A percentile compares a stretch with the other conserved stretches of the same genome.
phyloP scores from a whole-genome alignment of 495 filamentous ascomycete genomes.

The Penicillium robsamsonii region DNA sequence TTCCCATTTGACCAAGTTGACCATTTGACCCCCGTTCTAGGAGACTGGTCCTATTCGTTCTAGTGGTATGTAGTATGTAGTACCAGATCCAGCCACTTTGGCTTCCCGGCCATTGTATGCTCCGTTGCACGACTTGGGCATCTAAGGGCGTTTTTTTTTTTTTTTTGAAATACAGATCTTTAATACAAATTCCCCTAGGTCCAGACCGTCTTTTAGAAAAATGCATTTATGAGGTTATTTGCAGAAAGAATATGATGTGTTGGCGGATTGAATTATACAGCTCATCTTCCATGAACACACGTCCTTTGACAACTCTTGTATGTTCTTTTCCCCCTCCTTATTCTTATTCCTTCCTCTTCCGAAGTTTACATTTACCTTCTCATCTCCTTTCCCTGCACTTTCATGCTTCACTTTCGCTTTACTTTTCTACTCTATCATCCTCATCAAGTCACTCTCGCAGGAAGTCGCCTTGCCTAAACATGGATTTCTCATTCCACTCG shows the following conservation, averaged over 20 bases:
- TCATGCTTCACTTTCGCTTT: background rate
- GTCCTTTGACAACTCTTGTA: constrained; percentile 1
- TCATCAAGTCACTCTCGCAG: background rate
- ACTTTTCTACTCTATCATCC: background rate
- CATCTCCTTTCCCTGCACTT: background rate
- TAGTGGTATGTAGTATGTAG: constrained; percentile 18
- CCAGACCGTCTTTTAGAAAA: constrained; percentile 12
- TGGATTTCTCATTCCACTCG: constrained; percentile 26
- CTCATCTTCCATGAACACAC: constrained; percentile 17
- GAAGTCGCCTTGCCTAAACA: constrained; percentile 3
- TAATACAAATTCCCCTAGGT: constrained; percentile 1
- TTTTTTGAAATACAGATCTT: constrained; percentile 5
- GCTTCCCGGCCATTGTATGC: constrained; percentile 22
- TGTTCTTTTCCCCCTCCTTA: constrained; percentile 14
- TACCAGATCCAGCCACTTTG: constrained; percentile 23
- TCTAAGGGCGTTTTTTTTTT: constrained; percentile 5
- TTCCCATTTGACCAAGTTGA: constrained; percentile 6
- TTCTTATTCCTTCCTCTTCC: background rate
- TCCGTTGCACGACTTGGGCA: constrained; percentile 23
- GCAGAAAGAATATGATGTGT: constrained; percentile 17
- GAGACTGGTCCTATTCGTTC: background rate
- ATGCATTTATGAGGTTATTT: constrained; percentile 14
- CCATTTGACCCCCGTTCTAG: constrained; percentile 1
- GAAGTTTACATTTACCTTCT: background rate
- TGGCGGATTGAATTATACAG: constrained; percentile 24